Base-by-base conservation (phyloP, 2,329 filamentous ascomycete genomes). In the Aureobasidium sp. region DNA sequence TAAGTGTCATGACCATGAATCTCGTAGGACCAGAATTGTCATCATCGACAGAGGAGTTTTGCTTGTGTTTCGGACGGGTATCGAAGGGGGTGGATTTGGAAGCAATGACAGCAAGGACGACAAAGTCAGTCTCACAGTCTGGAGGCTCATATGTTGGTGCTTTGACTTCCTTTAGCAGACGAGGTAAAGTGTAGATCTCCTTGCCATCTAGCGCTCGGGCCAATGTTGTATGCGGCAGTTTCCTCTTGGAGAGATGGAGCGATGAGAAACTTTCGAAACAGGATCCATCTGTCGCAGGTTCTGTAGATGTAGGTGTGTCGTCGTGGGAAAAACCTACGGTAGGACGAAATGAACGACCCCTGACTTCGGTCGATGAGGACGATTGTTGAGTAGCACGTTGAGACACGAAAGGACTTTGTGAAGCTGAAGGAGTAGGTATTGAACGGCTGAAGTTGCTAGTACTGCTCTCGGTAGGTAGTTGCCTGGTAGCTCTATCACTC, bases 1-100 rank as follows among this genome's bases (percentile, higher is more conserved):
- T 91, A 2, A 99, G 80, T 1, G 85, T 90, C 65, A 99, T 79
- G 1, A 93, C 88, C 89, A 99, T 97, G 77, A 95, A 99, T 73
- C 96, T 97, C 2, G 71, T 76, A 36, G 76, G 76, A 11, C 83
- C 80, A 52, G 82, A 77, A 52, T 78, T 76, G n/a, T 66, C 66
- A 57, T 76, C 75, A 49, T 80, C 74, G 4, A 71, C 72, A 15
- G 70, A 71, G 9, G 76, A 74, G 56, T 78, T 79, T 1, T 76
- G 74, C 20, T 72, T 70, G 42, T 74, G 75, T 1, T 70, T 67
- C 31, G 79, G 77, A 66, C 84, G 84, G 37, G 84, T 80, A 53
- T 84, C 78, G 44, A 85, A 86, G 0, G 94, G 91, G 0, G 88
- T 85, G 0, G 94, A 96, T 73, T 97, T 97, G 47, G 87, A 89